Evolutionary conservation across 345 rosid genomes (phyloP), one percentile per base, ranked within the genome.

Genomic region (Pistacia atlantica): DNA sequence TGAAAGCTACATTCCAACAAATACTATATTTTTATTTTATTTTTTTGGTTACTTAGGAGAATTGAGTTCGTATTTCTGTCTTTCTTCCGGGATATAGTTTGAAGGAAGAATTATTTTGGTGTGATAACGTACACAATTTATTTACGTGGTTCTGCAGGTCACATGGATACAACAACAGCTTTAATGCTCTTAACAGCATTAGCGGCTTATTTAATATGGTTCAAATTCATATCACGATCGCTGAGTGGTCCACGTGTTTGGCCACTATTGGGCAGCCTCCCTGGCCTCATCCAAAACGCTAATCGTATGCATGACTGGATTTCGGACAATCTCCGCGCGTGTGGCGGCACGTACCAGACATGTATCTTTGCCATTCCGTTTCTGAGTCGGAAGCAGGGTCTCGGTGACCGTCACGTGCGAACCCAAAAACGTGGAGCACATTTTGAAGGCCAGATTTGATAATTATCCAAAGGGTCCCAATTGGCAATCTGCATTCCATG

Each of bases 351-450:
- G 74, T 92, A 92, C 83, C 94, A 92, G 82, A 90, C 97, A 0
- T 92, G 95, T 84, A 86, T 75, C 37, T 79, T 79, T 20, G 87
- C 93, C 2, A 57, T 92, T 48, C 97, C 97, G 0, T 82, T 89
- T 70, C 37, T 89, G 0, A 89, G 90, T 31, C 81, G 69, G 72
- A 87, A 85, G 77, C 94, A 90, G 76, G 93, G 92, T 13, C 92
- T 87, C 84, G 92, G 92, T 90, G 88, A 90, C 97, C 1, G 93
- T 92, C 85, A 92, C 97, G 62, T 92, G 97, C 75, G 89, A 90
- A 62, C 94, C 97, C 12, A 86, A 72, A 62, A 92, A 90, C 73
- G 60, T 92, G 17, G 97, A 90, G 88, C 93, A 90, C 65, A 84
- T 92, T 35, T 76, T 92, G 70, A 92, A 90, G 84, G 65, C 83